Conservation (phyloP, 768 basidiomycete species). For the Termitomyces sp. region DNA sequence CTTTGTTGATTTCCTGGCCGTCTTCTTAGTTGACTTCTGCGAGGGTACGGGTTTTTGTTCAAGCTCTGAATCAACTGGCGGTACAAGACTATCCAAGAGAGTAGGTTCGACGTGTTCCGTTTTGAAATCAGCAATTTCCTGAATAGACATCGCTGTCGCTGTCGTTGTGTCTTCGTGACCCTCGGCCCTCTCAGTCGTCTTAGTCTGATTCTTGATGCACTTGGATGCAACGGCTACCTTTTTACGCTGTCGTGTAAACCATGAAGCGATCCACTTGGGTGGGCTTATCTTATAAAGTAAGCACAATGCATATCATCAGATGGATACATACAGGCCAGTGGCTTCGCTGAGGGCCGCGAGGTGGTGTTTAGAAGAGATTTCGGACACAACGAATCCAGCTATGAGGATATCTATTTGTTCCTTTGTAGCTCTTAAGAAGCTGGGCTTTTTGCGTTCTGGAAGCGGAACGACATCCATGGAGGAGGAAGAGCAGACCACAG, state of each 20-base stretch:
- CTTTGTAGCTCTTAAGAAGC: constrained; percentile 22
- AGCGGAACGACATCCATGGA: constrained; percentile 13
- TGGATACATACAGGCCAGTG: constrained; percentile 31
- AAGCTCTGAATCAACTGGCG: neutral
- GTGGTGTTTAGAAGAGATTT: constrained; percentile 19
- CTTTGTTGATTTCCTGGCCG: neutral
- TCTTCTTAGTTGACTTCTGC: neutral
- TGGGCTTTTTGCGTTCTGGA: constrained; percentile 13
- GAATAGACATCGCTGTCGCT: constrained; percentile 5
- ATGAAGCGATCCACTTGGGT: constrained; percentile 32
- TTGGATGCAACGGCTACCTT: constrained; percentile 21
- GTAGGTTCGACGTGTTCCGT: constrained; percentile 8
- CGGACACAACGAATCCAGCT: constrained; percentile 22
- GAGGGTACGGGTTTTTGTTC: constrained; percentile 1
- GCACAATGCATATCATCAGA: neutral
- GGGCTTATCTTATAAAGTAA: constrained; percentile 19
- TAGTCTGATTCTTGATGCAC: neutral
- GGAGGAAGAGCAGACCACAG: neutral
- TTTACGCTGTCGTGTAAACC: constrained; percentile 28
- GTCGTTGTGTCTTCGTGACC: neutral
- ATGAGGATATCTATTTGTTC: constrained; percentile 26
- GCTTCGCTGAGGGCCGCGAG: constrained; percentile 24
- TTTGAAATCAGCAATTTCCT: constrained; percentile 12
- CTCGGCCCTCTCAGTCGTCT: neutral
- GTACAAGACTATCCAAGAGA: neutral